These are phyloP conservation scores for Coffea eugenioides DNA, from an alignment of 257 asterid species.

Conservation along the genomic window DNA sequence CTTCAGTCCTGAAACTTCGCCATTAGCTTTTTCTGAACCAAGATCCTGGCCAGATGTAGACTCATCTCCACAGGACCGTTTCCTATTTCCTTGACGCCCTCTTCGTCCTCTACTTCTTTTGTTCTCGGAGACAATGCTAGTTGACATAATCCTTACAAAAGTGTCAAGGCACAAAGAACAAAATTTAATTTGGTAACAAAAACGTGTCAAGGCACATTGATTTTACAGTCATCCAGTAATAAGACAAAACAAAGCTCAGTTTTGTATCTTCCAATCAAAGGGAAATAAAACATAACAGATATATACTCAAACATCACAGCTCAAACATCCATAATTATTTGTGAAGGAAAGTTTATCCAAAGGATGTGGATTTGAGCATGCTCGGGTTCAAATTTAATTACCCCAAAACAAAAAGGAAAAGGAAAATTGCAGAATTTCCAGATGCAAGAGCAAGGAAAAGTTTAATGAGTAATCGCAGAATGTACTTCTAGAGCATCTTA, in stretches of 20 bases:
- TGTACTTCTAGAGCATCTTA: no score
- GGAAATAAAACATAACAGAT: no score
- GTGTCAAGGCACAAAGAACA: no score
- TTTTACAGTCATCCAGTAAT: neutral
- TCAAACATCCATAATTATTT: no score
- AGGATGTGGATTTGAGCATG: neutral
- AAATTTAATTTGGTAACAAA: no score
- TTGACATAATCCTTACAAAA: constrained; percentile 4
- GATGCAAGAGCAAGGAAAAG: neutral
- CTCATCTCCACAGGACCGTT: neutral
- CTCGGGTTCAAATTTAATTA: neutral
- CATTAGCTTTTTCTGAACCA: constrained; percentile 1
- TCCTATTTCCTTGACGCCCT: neutral
- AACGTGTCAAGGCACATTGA: neutral
- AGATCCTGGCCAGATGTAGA: constrained; percentile 3
- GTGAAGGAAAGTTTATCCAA: neutral
- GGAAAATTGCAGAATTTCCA: neutral
- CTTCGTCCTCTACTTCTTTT: neutral
- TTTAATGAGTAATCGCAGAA: neutral
- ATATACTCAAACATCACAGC: no score
- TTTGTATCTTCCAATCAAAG: neutral
- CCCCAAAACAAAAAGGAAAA: no score
- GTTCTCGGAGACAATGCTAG: constrained; percentile 1
- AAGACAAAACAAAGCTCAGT: neutral
- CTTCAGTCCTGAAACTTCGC: constrained; percentile 5